A percentile compares a stretch with the other conserved stretches of the same genome.
phyloP scores from a whole-genome alignment of 2,329 filamentous ascomycete species.

The Beauveria scarabaeidicola region DNA sequence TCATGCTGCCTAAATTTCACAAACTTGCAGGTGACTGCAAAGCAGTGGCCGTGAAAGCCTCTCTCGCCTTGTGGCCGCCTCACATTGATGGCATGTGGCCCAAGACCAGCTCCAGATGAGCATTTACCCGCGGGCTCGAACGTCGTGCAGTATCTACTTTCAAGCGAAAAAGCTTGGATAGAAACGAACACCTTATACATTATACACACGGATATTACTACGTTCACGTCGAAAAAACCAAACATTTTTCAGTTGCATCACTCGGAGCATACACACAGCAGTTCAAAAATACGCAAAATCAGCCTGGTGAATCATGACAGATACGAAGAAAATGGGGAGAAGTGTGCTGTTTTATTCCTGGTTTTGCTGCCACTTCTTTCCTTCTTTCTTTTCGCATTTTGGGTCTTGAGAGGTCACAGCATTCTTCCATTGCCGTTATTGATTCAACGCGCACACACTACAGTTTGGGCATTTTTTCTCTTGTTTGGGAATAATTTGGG shows the following conservation, averaged over 20 bases:
- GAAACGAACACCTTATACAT: not conserved
- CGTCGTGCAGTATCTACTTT: not conserved
- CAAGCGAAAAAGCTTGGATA: not conserved
- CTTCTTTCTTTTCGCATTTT: not conserved
- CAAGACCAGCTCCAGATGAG: not conserved
- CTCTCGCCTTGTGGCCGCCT: not conserved
- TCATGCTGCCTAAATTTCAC: not conserved
- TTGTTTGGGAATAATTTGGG: not conserved
- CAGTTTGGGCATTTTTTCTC: not conserved
- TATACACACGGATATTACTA: not conserved
- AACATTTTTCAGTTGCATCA: not conserved
- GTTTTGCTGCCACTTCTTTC: not conserved
- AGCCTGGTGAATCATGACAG: not conserved
- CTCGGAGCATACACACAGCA: slow-evolving; percentile 5
- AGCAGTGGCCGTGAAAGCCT: not conserved
- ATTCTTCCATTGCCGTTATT: not conserved
- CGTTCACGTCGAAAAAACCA: not conserved
- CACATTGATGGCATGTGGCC: not conserved
- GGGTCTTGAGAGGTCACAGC: not conserved
- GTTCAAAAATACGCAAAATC: not conserved
- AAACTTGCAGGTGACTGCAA: no score
- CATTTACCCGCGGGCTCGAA: not conserved
- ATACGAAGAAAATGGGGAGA: not conserved
- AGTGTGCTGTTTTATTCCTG: no score
- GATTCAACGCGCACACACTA: not conserved